Conservation (phyloP, 352 stramenopile species). For the Phytophthora kernoviae region DNA sequence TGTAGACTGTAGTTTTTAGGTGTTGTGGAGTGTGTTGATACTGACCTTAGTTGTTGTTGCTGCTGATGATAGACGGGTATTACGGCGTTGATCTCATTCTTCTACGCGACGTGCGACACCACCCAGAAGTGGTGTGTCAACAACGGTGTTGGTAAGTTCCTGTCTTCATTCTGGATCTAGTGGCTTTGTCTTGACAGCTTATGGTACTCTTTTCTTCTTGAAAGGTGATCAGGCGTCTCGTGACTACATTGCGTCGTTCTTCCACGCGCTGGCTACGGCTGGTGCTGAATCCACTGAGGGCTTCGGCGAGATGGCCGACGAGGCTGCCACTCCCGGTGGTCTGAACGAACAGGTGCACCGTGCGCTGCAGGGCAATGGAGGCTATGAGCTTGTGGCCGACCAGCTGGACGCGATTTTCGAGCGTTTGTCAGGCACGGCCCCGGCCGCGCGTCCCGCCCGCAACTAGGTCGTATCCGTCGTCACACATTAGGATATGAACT, state of each 20-base stretch:
- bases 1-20: too few species aligned
- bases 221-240: constrained; percentile 70
- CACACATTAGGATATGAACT: constrained; percentile 1
- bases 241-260: constrained; percentile 85
- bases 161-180: neutral
- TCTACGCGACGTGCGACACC: constrained; percentile 85
- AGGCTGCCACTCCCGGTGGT: constrained; percentile 78
- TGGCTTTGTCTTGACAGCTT: neutral
- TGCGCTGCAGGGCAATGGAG: constrained; percentile 62
- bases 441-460: constrained; percentile 54
- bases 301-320: constrained; percentile 87
- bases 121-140: constrained; percentile 86
- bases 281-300: constrained; percentile 70
- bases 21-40: neutral
- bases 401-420: constrained; percentile 86
- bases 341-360: constrained; percentile 88
- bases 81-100: constrained; percentile 87
- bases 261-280: constrained; percentile 77
- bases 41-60: constrained; percentile 2
- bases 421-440: constrained; percentile 70
- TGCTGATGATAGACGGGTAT: constrained; percentile 62
- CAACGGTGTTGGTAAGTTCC: constrained; percentile 82
- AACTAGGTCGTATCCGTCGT: constrained; percentile 25
- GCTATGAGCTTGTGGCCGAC: constrained; percentile 82
- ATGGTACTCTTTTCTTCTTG: constrained; percentile 1